Base-by-base conservation (phyloP, 225 moss, liverwort and hornwort genomes). In the Takakia lepidozioides region DNA sequence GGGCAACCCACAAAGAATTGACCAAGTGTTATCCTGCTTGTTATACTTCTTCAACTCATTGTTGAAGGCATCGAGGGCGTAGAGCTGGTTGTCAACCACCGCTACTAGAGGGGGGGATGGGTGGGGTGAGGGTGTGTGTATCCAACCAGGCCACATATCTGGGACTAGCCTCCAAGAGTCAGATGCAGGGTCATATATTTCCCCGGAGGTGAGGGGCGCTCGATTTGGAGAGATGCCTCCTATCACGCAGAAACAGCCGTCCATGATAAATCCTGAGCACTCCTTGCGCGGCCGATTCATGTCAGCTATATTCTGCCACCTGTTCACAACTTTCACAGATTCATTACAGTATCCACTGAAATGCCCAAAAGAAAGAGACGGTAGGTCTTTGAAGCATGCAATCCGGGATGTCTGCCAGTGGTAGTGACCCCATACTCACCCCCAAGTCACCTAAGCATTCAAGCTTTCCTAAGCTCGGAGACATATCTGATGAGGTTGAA, bases 91-190 rank as follows among this genome's bases (percentile, higher is more conserved):
- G 14, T 63, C 40, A 39, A 74, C 27, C 1, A 80, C 80, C 2
- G 80, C 74, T 15, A 80, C 74, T 1, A 80, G 32, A 1, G 80
- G 80, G 3, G 80, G 80, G 1, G 80, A 66, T 15, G 25, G 45
- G 14, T 25, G 25, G 14, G 2, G 4, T 46, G 19, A 13, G 5
- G 19, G 10, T 13, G 8, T 13, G 8, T 13, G 23, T 3, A 3
- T 4, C 1, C 21, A 46, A 2, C 45, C 51, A 10, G 67, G 67
- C 73, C 73, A 73, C 28, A 58, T 52, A 37, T 55, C 39, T 22
- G 16, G 15, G 13, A 73, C 50, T 19, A 49, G 56, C 7, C 62
- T 73, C 73, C 73, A 73, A 27, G 42, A 11, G 2, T 39, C 32
- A 1, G 62, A 57, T 16, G 19, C 19, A 4, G 62, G 57, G 19